Conservation (phyloP, 139 green algal genomes). For the Edaphochlamys debaryana region DNA sequence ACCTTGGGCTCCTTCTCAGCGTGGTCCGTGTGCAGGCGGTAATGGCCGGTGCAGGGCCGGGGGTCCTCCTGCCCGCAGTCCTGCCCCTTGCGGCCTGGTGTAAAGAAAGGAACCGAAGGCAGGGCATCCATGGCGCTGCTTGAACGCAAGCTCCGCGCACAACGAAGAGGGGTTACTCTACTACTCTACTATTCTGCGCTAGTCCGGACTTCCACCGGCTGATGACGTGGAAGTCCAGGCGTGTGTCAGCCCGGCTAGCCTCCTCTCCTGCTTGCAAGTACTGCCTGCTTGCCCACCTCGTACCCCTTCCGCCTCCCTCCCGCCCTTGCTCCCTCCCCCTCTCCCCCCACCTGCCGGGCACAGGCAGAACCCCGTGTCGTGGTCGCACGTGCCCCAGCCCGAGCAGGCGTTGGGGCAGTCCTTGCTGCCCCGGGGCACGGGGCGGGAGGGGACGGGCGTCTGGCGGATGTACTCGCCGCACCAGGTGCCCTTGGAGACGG, state of each 20-base stretch:
- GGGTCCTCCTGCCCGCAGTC: neutral
- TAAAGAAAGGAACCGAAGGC: no score
- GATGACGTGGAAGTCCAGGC: neutral
- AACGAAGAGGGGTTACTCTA: no score
- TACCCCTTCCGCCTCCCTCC: no score
- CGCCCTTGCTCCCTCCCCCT: neutral
- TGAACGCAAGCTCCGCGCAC: no score
- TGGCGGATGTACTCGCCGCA: neutral
- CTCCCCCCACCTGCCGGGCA: neutral
- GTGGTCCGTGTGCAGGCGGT: neutral
- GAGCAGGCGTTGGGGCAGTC: neutral
- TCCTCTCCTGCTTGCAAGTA: no score
- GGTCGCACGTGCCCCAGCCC: conserved; percentile 3
- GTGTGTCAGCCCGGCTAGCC: no score
- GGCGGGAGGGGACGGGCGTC: neutral
- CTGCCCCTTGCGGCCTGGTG: neutral
- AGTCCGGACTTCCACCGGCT: no score
- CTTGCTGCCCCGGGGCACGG: conserved; percentile 4
- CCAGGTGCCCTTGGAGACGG: neutral
- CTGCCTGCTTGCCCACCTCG: no score
- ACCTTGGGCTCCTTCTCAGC: neutral
- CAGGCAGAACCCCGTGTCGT: neutral
- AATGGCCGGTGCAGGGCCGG: neutral
- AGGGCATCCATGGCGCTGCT: no score
- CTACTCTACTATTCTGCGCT: no score